Percentiles rank a stretch among this genome's conserved stretches.
Evolutionary conservation across 176 grass and related monocot genomes (phyloP).

Genomic region (Pontederia crassipes): DNA sequence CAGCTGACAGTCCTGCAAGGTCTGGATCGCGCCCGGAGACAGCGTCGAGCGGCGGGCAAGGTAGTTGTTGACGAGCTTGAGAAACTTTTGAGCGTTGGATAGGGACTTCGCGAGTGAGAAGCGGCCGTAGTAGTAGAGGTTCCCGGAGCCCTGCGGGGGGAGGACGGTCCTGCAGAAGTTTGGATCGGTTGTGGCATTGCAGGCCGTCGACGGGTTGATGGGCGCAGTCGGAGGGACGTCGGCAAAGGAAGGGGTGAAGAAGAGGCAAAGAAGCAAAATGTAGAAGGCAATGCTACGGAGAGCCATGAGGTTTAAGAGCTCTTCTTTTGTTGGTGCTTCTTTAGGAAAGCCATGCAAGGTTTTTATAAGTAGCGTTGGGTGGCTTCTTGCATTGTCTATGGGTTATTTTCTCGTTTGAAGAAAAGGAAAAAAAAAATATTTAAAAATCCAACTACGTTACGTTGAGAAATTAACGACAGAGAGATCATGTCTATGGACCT

Average conservation of each 20-base stretch:
- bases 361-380: no score
- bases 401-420: no score
- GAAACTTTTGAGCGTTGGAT: slow-evolving; percentile 34
- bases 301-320: neutral
- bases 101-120: slow-evolving; percentile 73
- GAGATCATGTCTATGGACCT: no score
- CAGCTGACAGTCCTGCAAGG: slow-evolving; percentile 59
- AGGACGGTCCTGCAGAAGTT: slow-evolving; percentile 59
- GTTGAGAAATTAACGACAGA: no score
- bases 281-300: neutral
- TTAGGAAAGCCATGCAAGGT: no score
- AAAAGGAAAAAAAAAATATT: no score
- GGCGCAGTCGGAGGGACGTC: slow-evolving; percentile 25
- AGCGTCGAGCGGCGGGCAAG: slow-evolving; percentile 30
- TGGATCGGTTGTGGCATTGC: slow-evolving; percentile 52
- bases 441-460: no score
- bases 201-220: slow-evolving; percentile 38
- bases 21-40: slow-evolving; percentile 31
- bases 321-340: no score
- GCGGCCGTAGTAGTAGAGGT: slow-evolving; percentile 68
- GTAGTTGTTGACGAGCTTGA: slow-evolving; percentile 39
- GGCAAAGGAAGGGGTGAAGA: slow-evolving; percentile 10
- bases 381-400: no score
- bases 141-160: slow-evolving; percentile 23
- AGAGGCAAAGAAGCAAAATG: neutral